Base-by-base conservation (phyloP, 2,329 filamentous ascomycete genomes). In the Didymella lethalis region DNA sequence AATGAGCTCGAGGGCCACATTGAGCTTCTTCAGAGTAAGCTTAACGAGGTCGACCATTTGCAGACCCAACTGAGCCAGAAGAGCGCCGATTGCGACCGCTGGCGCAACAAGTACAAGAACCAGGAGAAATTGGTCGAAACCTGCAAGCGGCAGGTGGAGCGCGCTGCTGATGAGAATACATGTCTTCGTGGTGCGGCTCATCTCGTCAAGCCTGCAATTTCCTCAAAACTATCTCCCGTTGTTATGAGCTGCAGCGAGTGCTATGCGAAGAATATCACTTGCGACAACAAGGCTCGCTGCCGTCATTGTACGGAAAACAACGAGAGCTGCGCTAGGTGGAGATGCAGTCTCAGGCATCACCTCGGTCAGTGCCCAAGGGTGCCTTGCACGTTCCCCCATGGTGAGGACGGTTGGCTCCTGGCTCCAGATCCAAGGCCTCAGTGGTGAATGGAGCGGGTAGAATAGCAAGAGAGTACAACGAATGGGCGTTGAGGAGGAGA, bases 221-320 rank as follows among this genome's bases (percentile, higher is more conserved):
- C 52, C 3, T 56, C 60, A 8, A 71, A 68, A 45, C 60, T 75
- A 0, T 67, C 70, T 1, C 49, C 43, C 8, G 49, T 49, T 1
- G 68, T 74, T 1, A 53, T 73, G 51, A 34, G 64, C 2, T 76
- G 74, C 55, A 61, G 64, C 1, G 68, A 75, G 31, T 76, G 74
- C 58, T 74, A 70, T 48, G 52, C 55, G 36, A 67, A 64, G 25
- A 72, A 70, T 23, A 7, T 64, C 2, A 23, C 49, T 1, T 76
- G 74, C 57, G 74, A 76, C 32, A 56, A 54, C 23, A 48, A 46
- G 5, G 53, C 59, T 6, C 57, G 26, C 18, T 76, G 74, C 59
- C 62, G 57, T 6, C 64, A 61, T 46, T 76, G 74, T 44, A 44
- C n/a, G 1, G 65, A 68, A 8, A 59, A 58, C 7, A 56, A 62